These are phyloP conservation scores for Malus hybrid DNA, from an alignment of 331 rosid genomes.

Conservation along the genomic window DNA sequence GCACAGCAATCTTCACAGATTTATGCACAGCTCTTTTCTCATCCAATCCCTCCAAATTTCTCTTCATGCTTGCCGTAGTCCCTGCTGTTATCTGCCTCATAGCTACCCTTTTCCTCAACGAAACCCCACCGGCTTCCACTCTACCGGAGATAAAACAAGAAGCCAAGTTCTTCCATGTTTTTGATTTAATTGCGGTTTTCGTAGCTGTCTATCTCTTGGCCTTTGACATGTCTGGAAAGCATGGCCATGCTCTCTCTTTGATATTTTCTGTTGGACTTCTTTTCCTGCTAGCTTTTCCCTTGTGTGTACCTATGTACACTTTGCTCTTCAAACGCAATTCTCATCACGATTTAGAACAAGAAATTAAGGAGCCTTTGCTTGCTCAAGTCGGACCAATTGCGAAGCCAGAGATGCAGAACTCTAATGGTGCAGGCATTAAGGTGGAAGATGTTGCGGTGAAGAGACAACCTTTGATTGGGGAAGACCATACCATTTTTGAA, in stretches of 20 bases:
- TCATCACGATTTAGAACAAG: neutral
- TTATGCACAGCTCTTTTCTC: slow-evolving; percentile 10
- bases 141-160: neutral
- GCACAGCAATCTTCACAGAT: slow-evolving; percentile 17
- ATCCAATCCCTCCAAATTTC: slow-evolving; percentile 5
- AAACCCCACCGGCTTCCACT: neutral
- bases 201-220: slow-evolving; percentile 6
- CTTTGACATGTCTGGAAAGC: slow-evolving; percentile 1
- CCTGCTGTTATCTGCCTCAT: neutral
- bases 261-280: neutral
- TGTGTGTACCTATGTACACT: slow-evolving; percentile 8
- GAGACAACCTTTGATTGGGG: slow-evolving; percentile 1
- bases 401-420: neutral
- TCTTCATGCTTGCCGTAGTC: slow-evolving; percentile 8
- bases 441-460: neutral
- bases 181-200: neutral
- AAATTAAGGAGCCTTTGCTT: neutral
- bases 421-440: neutral
- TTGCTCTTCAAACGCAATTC: neutral
- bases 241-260: neutral
- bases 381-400: neutral
- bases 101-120: neutral
- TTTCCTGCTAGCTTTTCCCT: neutral
- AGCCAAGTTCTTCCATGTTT: neutral
- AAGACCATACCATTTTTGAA: slow-evolving; percentile 6